A percentile compares a stretch with the other conserved stretches of the same genome.
Conservation (phyloP, 768 basidiomycete genomes). For the Exsudoporus frostii region DNA sequence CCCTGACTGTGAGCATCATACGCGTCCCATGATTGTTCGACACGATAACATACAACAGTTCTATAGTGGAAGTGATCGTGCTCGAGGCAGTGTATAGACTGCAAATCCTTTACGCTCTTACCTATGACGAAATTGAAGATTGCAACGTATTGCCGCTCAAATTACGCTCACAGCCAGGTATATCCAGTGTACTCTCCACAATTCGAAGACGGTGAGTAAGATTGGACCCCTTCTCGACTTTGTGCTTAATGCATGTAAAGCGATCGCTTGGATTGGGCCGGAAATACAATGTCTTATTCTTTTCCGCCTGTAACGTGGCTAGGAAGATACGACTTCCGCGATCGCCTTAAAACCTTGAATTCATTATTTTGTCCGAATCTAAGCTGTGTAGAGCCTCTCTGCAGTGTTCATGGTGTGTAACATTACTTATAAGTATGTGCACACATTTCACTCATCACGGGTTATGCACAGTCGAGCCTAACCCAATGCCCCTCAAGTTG, state of each 20-base stretch:
- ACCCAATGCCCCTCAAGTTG: slow-evolving; percentile 12
- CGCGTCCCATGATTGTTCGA: slow-evolving; percentile 4
- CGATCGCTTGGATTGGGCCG: slow-evolving; percentile 30
- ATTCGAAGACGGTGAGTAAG: slow-evolving; percentile 21
- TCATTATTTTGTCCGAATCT: slow-evolving; percentile 50
- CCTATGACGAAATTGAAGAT: slow-evolving; percentile 46
- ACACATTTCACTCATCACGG: slow-evolving; percentile 18
- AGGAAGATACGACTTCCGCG: slow-evolving; percentile 18
- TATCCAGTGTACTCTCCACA: slow-evolving; percentile 25
- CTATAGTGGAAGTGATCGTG: slow-evolving; percentile 47
- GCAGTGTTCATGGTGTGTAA: slow-evolving; percentile 46
- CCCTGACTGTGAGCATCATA: slow-evolving; percentile 39
- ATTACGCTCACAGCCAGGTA: slow-evolving; percentile 28
- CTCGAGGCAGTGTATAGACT: slow-evolving; percentile 48
- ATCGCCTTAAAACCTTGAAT: slow-evolving; percentile 35
- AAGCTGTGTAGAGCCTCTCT: slow-evolving; percentile 50
- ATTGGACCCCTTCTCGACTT: slow-evolving; percentile 21
- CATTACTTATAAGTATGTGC: not conserved
- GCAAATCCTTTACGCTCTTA: slow-evolving; percentile 35
- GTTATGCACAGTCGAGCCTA: slow-evolving; percentile 20
- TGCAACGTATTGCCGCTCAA: slow-evolving; percentile 43
- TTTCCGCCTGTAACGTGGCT: slow-evolving; percentile 2
- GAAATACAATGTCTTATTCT: slow-evolving; percentile 18
- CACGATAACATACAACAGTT: slow-evolving; percentile 18
- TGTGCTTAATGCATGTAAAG: slow-evolving; percentile 20